Conservation (phyloP, 2,329 filamentous ascomycete species). For the Exophiala alcalophila region DNA sequence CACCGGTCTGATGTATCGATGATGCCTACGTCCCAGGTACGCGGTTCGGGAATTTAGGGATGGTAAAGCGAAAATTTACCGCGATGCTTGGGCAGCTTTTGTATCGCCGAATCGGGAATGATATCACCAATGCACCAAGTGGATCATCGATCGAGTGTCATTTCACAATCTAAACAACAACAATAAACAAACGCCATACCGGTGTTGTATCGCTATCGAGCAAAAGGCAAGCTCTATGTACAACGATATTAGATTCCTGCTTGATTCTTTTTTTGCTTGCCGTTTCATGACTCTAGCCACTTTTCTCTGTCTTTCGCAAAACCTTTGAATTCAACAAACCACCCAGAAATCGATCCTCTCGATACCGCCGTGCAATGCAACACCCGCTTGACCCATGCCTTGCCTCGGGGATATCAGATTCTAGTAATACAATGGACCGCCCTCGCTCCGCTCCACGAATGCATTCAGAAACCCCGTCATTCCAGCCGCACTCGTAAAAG, state of each 20-base stretch:
- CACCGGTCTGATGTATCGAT: no score
- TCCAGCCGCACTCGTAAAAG: background rate
- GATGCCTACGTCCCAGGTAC: no score
- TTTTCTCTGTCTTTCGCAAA: slow-evolving; percentile 1
- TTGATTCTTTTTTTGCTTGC: background rate
- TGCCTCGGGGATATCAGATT: slow-evolving; percentile 21
- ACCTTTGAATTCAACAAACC: background rate
- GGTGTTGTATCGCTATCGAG: no score
- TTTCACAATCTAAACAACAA: no score
- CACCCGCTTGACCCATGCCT: slow-evolving; percentile 5
- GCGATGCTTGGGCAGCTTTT: no score
- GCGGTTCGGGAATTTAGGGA: no score
- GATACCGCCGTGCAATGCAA: background rate
- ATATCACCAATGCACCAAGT: no score
- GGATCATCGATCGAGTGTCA: no score
- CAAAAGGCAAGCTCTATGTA: slow-evolving; percentile 1
- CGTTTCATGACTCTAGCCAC: no score
- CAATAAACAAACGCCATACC: no score
- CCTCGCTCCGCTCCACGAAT: slow-evolving; percentile 6
- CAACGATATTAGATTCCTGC: slow-evolving; percentile 1
- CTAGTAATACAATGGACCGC: slow-evolving; percentile 20
- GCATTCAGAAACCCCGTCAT: slow-evolving; percentile 4
- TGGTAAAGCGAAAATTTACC: no score
- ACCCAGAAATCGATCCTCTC: slow-evolving; percentile 2
- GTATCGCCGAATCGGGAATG: no score